Evolutionary conservation across 2,329 filamentous ascomycete genomes (phyloP).

Genomic region (Monilinia vaccinii-corymbosi): DNA sequence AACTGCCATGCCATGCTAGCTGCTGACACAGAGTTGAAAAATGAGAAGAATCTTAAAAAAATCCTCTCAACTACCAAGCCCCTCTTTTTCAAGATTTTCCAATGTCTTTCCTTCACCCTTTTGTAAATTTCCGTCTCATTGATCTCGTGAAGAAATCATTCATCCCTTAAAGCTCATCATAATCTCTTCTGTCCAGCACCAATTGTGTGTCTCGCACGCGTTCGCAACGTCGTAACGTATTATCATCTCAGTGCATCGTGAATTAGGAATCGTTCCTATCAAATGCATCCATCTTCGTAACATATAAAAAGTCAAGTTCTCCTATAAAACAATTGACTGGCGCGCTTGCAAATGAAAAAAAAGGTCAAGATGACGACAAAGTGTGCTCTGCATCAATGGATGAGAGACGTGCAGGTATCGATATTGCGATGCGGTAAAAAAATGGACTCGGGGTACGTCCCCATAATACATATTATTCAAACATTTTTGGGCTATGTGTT

Average conservation of each 20-base stretch:
- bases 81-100: background rate
- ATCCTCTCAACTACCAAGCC: background rate
- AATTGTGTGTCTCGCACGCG: background rate
- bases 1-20: no score
- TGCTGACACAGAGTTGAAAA: background rate
- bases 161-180: background rate
- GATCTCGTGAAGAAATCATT: background rate
- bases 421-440: background rate
- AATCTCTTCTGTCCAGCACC: background rate
- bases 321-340: background rate
- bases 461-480: background rate
- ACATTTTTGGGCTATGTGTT: background rate
- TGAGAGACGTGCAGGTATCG: background rate
- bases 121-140: background rate
- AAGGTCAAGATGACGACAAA: background rate
- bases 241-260: background rate
- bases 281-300: background rate
- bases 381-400: background rate
- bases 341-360: background rate
- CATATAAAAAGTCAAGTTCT: background rate
- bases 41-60: background rate
- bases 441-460: background rate
- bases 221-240: background rate
- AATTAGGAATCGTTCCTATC: background rate
- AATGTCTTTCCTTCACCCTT: background rate